Evolutionary conservation across 495 filamentous ascomycete species (phyloP), one percentile per base, ranked within the genome.

Genomic region (Xylaria scruposa): DNA sequence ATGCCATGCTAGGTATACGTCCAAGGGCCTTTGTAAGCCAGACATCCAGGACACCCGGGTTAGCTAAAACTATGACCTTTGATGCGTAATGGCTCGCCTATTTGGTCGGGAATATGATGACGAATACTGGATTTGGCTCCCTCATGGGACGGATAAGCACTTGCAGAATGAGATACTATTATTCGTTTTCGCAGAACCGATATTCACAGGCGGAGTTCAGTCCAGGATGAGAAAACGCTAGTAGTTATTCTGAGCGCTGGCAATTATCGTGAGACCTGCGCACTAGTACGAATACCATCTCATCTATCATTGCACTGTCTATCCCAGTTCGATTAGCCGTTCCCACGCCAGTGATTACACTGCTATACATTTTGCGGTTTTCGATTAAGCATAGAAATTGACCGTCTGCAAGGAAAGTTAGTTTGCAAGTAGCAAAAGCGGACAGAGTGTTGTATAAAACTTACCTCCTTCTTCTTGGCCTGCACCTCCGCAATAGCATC

Each of bases 401-500:
- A 89, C 87, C 13, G 85, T 87, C 87, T 89, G 66, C 13, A 59
- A 56, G 56, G 24, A n/a, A 26, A 31, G 74, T 83, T 76, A 84
- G 84, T 61, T 76, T 76, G 56, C 10, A 15, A 46, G n/a, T 7
- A 13, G 47, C 5, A 19, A 46, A 1, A 72, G 5, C 31, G 4
- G 10, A 42, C 38, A 40, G 26, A 10, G 31, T 4, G 64, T 21
- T 46, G 38, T 24, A 65, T 72, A 47, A 67, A 76, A 83, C 83
- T 90, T 88, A 87, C 84, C 70, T 95, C 92, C 88, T 95, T 97
- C 93, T 97, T 97, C 92, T 98, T 98, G 61, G 94, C 91, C 81
- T 97, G 94, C 75, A 99, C 96, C 81, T 99, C 96, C 26, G 93
- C 87, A 78, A 99, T 98, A 64, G 96, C 96, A 88, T 99, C 96